These are phyloP conservation scores for Penicillium expansum DNA, from an alignment of 2,329 filamentous ascomycete species.

Conservation along the genomic window DNA sequence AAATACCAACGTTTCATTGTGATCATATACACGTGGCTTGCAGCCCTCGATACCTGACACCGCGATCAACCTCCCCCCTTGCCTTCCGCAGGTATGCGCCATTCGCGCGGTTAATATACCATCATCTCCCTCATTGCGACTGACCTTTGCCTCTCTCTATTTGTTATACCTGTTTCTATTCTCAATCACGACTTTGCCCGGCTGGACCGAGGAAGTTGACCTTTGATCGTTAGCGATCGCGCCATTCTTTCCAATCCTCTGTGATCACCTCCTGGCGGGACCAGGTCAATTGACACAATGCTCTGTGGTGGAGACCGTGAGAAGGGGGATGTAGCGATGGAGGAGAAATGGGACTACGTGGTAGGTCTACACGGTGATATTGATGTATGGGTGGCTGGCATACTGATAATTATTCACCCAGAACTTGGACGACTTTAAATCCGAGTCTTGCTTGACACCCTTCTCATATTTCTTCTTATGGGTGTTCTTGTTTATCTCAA, in stretches of 20 bases:
- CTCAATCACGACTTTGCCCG: conserved; percentile 29
- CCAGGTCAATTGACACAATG: conserved; percentile 52
- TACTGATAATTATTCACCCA: conserved; percentile 26
- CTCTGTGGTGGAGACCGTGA: conserved; percentile 60
- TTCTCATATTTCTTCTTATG: conserved; percentile 84
- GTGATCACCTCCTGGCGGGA: conserved; percentile 28
- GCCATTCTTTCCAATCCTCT: conserved; percentile 7
- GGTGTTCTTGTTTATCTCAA: conserved; percentile 72
- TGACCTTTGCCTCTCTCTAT: neutral
- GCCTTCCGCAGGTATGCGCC: conserved; percentile 20
- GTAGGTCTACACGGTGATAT: conserved; percentile 48
- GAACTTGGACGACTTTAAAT: conserved; percentile 74
- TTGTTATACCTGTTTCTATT: neutral
- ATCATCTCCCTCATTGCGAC: conserved; percentile 6
- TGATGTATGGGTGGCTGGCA: too few species aligned
- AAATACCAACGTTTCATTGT: conserved; percentile 11
- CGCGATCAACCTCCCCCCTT: conserved; percentile 3
- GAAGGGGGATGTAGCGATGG: conserved; percentile 68
- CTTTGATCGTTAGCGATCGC: neutral
- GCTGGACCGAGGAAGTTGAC: conserved; percentile 37
- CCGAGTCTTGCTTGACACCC: conserved; percentile 70
- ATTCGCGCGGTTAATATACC: conserved; percentile 17
- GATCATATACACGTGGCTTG: conserved; percentile 1
- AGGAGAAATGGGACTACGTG: conserved; percentile 95
- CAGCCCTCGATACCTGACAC: neutral